Evolutionary conservation across 108 stramenopile species (phyloP), one percentile per base, ranked within the genome.

Genomic region (Hondaea fermentalgiana): DNA sequence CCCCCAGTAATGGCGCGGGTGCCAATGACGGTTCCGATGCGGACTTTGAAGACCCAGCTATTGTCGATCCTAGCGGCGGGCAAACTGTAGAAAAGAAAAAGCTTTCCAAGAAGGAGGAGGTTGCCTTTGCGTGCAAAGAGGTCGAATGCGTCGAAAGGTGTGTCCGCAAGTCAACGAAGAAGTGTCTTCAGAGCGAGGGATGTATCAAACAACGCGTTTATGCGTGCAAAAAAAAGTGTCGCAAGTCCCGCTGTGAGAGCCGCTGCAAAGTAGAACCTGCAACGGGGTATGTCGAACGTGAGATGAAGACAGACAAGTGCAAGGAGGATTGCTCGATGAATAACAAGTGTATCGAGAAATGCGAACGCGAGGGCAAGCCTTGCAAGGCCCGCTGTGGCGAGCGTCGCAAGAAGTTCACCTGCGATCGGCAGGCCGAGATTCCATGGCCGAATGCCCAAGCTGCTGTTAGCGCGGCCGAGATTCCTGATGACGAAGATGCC

Each of bases 291-390:
- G 76, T 83, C 12, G 76, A 83, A 23, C 76, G 76, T 23, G 76
- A 83, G 51, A 83, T 83, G 76, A 83, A 83, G 51, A 47, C 51
- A 23, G 76, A 83, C 51, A 83, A 83, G 51, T 83, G 76, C 28
- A 83, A 83, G 23, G 76, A 83, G 51, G 76, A 83, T 23, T 83
- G 76, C 28, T 45, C 44, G 51, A 53, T 53, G 76, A 83, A 53
- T 45, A 53, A 47, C 76, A 83, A 83, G 23, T 83, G 76, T 45
- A 83, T 83, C 23, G 76, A 83, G 49, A 83, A 83, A 45, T 83
- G 76, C 76, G 76, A 83, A 12, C 45, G 51, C 25, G 51, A 83
- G 45, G 45, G 45, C 51, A 47, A 83, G 76, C 44, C 76, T 10
- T 83, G 76, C 76, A 83, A 83, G 51, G n/a, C 49, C 10, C 45